Conservation (phyloP, 2,329 filamentous ascomycete genomes). For the Alternaria tenuissima region DNA sequence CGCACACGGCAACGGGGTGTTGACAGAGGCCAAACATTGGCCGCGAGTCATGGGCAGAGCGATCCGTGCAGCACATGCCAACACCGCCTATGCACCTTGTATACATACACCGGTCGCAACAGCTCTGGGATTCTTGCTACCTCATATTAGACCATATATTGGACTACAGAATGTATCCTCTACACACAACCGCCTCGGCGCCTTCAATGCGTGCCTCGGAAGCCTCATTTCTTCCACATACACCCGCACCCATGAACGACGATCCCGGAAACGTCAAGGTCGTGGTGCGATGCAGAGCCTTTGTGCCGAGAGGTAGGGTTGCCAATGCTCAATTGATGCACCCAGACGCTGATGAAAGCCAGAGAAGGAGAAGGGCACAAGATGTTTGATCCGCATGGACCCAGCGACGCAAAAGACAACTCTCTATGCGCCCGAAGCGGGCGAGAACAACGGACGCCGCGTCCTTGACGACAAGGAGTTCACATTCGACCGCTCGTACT, state of each 20-base stretch:
- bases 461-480: slow-evolving; percentile 88
- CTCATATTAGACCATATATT: slow-evolving; percentile 35
- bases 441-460: slow-evolving; percentile 70
- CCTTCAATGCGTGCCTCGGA: slow-evolving; percentile 55
- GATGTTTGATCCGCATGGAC: slow-evolving; percentile 93
- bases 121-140: slow-evolving; percentile 33
- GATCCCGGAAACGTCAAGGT: slow-evolving; percentile 61
- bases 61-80: slow-evolving; percentile 21
- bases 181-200: slow-evolving; percentile 53
- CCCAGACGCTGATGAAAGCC: slow-evolving; percentile 32
- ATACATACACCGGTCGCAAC: slow-evolving; percentile 39
- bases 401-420: slow-evolving; percentile 85
- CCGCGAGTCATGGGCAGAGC: slow-evolving; percentile 31
- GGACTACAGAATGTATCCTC: slow-evolving; percentile 41
- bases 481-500: slow-evolving; percentile 97
- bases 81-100: slow-evolving; percentile 42
- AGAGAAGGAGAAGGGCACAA: slow-evolving; percentile 83
- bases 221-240: slow-evolving; percentile 39
- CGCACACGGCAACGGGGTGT: slow-evolving; percentile 37
- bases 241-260: slow-evolving; percentile 43
- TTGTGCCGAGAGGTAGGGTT: slow-evolving; percentile 55
- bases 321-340: neutral
- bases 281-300: slow-evolving; percentile 59
- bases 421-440: slow-evolving; percentile 73
- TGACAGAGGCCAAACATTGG: slow-evolving; percentile 36